Percentiles rank a stretch among this genome's conserved stretches.
These are phyloP conservation scores for Punctularia strigosozonata DNA, from an alignment of 768 basidiomycete genomes.

Conservation along the genomic window DNA sequence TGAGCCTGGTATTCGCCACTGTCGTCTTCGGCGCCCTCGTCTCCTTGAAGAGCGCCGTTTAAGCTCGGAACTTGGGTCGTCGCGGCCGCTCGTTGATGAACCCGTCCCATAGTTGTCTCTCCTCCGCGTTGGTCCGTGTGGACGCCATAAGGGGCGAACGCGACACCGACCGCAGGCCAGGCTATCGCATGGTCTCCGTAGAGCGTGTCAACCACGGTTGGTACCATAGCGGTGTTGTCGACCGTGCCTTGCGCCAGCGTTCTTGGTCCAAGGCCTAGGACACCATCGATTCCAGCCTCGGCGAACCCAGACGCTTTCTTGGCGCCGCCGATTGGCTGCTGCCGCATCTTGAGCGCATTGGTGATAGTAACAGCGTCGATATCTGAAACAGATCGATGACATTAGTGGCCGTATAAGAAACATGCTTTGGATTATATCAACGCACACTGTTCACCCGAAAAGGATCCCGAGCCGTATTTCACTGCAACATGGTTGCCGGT, in stretches of 20 bases:
- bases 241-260: conserved; percentile 37
- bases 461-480: conserved; percentile 50
- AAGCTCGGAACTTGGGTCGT: conserved; percentile 8
- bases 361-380: conserved; percentile 35
- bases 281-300: conserved; percentile 34
- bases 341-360: conserved; percentile 26
- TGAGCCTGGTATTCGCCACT: conserved; percentile 3
- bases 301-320: conserved; percentile 28
- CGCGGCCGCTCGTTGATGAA: conserved; percentile 4
- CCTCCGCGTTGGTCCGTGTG: conserved; percentile 17
- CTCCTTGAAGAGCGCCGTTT: conserved; percentile 24
- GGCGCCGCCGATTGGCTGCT: conserved; percentile 38
- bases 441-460: conserved; percentile 43
- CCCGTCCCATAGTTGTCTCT: conserved; percentile 16
- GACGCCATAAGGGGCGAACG: conserved; percentile 12
- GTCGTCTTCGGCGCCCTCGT: conserved; percentile 16
- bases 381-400: conserved; percentile 27
- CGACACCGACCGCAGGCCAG: conserved; percentile 13
- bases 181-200: conserved; percentile 18
- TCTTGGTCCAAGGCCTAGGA: conserved; percentile 43
- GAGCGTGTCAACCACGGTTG: conserved; percentile 52
- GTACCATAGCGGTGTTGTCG: conserved; percentile 25
- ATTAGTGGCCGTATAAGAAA: too few relatives aligned
- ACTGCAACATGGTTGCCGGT: conserved; percentile 37
- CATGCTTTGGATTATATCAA: too few relatives aligned